These are phyloP conservation scores for Escallonia herrerae DNA, from an alignment of 129 eudicot species.

Conservation along the genomic window DNA sequence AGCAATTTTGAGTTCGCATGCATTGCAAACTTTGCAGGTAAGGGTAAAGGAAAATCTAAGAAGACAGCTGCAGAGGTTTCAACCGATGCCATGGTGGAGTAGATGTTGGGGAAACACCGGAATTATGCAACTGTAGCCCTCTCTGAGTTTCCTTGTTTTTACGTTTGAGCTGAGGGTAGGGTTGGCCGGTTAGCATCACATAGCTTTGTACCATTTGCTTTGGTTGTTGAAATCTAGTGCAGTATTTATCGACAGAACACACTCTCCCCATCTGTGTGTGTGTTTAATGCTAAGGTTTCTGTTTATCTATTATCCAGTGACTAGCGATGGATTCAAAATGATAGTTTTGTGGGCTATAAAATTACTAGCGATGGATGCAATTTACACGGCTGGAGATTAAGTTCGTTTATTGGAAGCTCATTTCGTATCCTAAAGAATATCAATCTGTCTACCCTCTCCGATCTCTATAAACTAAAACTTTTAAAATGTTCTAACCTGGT, in stretches of 20 bases:
- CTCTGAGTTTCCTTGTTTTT: not conserved
- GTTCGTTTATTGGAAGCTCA: too few relatives aligned
- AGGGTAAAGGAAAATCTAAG: slow-evolving; percentile 32
- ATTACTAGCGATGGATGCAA: too few relatives aligned
- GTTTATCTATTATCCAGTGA: too few relatives aligned
- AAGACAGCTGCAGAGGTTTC: slow-evolving; percentile 29
- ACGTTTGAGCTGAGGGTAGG: not conserved
- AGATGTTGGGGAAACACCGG: slow-evolving; percentile 3
- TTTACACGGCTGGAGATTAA: too few relatives aligned
- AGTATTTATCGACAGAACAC: not conserved
- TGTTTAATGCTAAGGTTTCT: too few relatives aligned
- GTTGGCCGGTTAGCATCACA: not conserved
- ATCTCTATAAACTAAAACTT: too few relatives aligned
- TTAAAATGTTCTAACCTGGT: too few relatives aligned
- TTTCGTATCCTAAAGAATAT: too few relatives aligned
- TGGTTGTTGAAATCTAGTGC: not conserved
- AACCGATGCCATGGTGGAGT: slow-evolving; percentile 65
- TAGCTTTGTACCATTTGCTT: not conserved
- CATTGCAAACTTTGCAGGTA: slow-evolving; percentile 26
- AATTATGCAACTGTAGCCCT: not conserved
- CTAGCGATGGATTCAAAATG: too few relatives aligned
- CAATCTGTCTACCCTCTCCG: too few relatives aligned
- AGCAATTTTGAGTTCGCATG: not conserved
- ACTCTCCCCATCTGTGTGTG: not conserved
- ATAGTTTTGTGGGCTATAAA: too few relatives aligned